Conservation (phyloP, 116 monocot species). For the Dioscorea cayenensis region DNA sequence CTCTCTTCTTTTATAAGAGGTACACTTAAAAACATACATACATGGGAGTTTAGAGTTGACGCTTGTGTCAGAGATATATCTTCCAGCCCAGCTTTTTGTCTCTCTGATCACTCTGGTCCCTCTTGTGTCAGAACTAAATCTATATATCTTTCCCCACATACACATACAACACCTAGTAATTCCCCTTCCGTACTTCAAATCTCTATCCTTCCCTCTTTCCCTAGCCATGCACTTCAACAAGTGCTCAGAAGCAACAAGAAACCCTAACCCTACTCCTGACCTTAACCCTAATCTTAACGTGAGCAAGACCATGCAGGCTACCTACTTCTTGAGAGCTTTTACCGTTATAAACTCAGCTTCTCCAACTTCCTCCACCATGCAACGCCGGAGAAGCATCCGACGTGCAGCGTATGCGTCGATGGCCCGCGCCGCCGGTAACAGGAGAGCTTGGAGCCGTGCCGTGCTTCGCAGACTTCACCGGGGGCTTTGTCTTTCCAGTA, state of each 20-base stretch:
- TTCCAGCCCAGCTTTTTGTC: neutral
- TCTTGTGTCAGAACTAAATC: slow-evolving; percentile 2
- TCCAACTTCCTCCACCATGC: neutral
- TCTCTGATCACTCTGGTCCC: neutral
- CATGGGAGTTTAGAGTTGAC: neutral
- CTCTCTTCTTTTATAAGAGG: neutral
- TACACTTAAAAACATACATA: neutral
- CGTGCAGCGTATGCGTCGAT: slow-evolving; percentile 52
- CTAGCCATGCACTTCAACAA: neutral
- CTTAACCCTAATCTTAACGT: neutral
- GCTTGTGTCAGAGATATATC: slow-evolving; percentile 1
- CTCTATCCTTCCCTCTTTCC: slow-evolving; percentile 1
- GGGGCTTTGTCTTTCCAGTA: neutral
- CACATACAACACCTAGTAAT: neutral
- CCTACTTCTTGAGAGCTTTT: slow-evolving; percentile 10
- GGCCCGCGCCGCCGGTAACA: slow-evolving; percentile 24
- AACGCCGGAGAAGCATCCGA: slow-evolving; percentile 16
- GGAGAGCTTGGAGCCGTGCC: slow-evolving; percentile 42
- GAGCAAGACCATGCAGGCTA: slow-evolving; percentile 6
- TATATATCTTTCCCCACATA: slow-evolving; percentile 1
- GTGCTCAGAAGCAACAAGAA: neutral
- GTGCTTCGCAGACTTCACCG: slow-evolving; percentile 18
- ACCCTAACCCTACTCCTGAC: slow-evolving; percentile 9
- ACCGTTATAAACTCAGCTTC: neutral
- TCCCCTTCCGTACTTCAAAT: neutral